A percentile compares a stretch with the other conserved stretches of the same genome.
Conservation (phyloP, 306 rosid species). For the Pyrus communis region DNA sequence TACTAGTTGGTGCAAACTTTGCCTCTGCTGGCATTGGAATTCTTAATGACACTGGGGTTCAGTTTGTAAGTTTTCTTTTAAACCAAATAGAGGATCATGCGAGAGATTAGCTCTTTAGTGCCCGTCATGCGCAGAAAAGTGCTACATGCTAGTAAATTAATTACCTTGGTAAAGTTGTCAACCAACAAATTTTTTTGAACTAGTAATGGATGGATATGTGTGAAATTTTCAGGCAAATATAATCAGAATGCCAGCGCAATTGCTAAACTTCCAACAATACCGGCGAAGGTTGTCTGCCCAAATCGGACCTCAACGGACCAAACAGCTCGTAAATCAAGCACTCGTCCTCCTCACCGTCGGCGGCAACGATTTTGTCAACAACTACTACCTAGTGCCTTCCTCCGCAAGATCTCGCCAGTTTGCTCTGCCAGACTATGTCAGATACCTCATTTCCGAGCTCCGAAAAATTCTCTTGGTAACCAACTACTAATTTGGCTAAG, state of each 20-base stretch:
- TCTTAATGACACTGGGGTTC: conserved; percentile 83
- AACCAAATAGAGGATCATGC: neutral
- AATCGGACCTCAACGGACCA: conserved; percentile 33
- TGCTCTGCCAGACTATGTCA: conserved; percentile 50
- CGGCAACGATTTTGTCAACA: conserved; percentile 85
- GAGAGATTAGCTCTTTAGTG: neutral
- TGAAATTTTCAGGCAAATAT: conserved; percentile 46
- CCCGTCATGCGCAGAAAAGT: neutral
- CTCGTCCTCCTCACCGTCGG: conserved; percentile 63
- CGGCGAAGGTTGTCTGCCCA: conserved; percentile 43
- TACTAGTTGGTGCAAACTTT: conserved; percentile 84
- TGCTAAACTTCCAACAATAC: conserved; percentile 46
- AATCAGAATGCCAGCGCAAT: conserved; percentile 56
- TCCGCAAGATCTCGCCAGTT: conserved; percentile 78
- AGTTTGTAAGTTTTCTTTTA: conserved; percentile 39
- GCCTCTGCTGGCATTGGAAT: conserved; percentile 94
- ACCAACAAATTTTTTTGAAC: too few species aligned
- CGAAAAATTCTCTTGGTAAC: conserved; percentile 45
- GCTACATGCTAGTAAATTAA: neutral
- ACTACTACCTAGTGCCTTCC: conserved; percentile 63
- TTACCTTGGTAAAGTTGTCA: neutral
- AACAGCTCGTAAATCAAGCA: conserved; percentile 37
- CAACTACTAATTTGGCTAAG: neutral
- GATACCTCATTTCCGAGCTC: conserved; percentile 48
- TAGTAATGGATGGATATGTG: neutral